Conservation (phyloP, 495 filamentous ascomycete species). For the Aspergillus haitiensis region DNA sequence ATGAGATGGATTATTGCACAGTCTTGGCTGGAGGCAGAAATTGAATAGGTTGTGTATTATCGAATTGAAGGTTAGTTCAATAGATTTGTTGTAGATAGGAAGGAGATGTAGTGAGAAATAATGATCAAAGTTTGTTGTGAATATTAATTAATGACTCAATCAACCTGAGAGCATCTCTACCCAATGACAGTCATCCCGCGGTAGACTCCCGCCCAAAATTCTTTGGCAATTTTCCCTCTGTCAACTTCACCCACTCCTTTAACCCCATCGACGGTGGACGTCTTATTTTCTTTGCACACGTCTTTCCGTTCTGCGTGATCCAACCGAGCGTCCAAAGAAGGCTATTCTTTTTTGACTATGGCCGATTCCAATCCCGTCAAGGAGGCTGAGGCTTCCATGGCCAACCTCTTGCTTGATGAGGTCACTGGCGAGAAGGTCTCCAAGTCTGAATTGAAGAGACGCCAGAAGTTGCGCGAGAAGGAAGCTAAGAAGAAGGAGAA, state of each 20-base stretch:
- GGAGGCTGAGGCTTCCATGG: slow-evolving; percentile 63
- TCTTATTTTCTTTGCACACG: slow-evolving; percentile 1
- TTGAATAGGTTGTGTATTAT: background rate
- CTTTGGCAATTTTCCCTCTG: slow-evolving; percentile 32
- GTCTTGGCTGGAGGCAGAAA: slow-evolving; percentile 1
- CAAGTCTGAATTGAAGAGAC: slow-evolving; percentile 92
- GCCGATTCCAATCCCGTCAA: slow-evolving; percentile 48
- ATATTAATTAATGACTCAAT: slow-evolving; percentile 11
- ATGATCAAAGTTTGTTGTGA: background rate
- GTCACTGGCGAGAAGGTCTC: slow-evolving; percentile 81
- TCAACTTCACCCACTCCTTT: slow-evolving; percentile 26
- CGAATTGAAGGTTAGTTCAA: background rate
- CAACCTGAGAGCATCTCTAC: slow-evolving; percentile 9
- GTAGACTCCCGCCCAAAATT: slow-evolving; percentile 44
- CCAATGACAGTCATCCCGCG: slow-evolving; percentile 35
- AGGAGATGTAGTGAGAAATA: slow-evolving; percentile 1
- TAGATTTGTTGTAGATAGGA: background rate
- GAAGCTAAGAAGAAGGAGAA: slow-evolving; percentile 87
- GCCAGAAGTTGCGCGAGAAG: slow-evolving; percentile 84
- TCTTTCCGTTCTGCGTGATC: slow-evolving; percentile 6
- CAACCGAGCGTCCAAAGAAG: background rate
- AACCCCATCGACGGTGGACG: slow-evolving; percentile 19
- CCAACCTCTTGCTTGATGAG: slow-evolving; percentile 79
- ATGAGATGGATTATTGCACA: background rate
- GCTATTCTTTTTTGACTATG: slow-evolving; percentile 32